phyloP scores from a whole-genome alignment of 2,329 filamentous ascomycete species.

The Scopulariopsis brevicaulis region DNA sequence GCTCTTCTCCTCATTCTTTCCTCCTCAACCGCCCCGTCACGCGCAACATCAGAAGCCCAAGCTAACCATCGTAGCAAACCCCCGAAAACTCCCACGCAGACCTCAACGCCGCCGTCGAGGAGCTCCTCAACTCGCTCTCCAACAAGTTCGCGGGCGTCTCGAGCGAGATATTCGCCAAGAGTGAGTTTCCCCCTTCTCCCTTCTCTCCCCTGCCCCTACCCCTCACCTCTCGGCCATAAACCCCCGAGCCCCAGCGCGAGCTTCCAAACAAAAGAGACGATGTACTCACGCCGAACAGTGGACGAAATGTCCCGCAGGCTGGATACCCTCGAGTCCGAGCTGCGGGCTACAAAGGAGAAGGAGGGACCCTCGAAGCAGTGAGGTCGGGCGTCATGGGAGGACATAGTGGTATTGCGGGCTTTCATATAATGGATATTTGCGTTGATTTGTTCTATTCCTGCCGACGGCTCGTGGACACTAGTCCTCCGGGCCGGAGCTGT shows the following conservation, averaged over 20 bases:
- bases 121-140: slow-evolving; percentile 72
- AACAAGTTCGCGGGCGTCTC: slow-evolving; percentile 79
- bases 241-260: neutral
- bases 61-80: neutral
- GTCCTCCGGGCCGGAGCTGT: no score
- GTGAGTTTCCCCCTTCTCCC: slow-evolving; percentile 35
- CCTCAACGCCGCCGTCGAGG: slow-evolving; percentile 70
- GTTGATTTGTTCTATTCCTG: no score
- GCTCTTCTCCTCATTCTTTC: no score
- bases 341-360: slow-evolving; percentile 43
- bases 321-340: slow-evolving; percentile 68
- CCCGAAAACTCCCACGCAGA: slow-evolving; percentile 35
- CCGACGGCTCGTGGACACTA: no score
- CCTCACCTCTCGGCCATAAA: neutral
- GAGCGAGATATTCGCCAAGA: slow-evolving; percentile 78
- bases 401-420: no score
- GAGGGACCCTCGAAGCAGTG: slow-evolving; percentile 1
- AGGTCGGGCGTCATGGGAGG: neutral
- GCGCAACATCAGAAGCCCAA: no score
- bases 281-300: slow-evolving; percentile 41
- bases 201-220: neutral
- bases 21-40: neutral
- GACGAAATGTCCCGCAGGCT: slow-evolving; percentile 85
- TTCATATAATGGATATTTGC: no score
- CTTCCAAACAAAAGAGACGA: neutral